These are phyloP conservation scores for Beauveria pseudobassiana DNA, from an alignment of 2,329 filamentous ascomycete genomes.

Conservation along the genomic window DNA sequence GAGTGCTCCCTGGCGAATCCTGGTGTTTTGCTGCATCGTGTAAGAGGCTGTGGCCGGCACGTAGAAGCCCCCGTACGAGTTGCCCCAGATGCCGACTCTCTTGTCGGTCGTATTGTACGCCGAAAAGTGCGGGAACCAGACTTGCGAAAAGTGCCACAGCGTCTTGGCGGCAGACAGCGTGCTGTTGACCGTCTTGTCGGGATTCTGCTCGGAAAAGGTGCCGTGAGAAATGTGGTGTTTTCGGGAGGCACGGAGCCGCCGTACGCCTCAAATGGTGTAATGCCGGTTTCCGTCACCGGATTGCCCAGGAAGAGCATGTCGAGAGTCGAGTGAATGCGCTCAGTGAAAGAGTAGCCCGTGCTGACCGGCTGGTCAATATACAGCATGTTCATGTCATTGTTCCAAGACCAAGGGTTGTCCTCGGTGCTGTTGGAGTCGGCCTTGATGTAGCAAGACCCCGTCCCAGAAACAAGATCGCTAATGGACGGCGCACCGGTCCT, in stretches of 20 bases:
- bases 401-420: constrained; percentile 53
- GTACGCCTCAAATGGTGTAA: constrained; percentile 25
- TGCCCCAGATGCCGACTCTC: constrained; percentile 57
- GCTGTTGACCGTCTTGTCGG: constrained; percentile 34
- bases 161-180: constrained; percentile 48
- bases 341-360: constrained; percentile 58
- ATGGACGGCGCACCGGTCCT: constrained; percentile 49
- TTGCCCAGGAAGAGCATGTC: constrained; percentile 34
- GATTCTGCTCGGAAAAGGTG: constrained; percentile 24
- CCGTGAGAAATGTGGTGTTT: constrained; percentile 31
- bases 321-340: constrained; percentile 50
- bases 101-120: constrained; percentile 45
- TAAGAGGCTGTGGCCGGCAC: constrained; percentile 53
- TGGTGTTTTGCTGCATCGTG: constrained; percentile 56
- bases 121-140: constrained; percentile 50
- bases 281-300: constrained; percentile 41
- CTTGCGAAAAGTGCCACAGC: constrained; percentile 58
- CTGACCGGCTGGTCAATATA: constrained; percentile 55
- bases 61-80: constrained; percentile 65
- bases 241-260: constrained; percentile 25
- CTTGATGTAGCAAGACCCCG: constrained; percentile 33
- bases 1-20: constrained; percentile 23
- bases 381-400: constrained; percentile 39
- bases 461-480: neutral
- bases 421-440: constrained; percentile 43